These are phyloP conservation scores for Plasmodium billcollinsi DNA, from an alignment of 169 alveolate genomes.

Conservation along the genomic window DNA sequence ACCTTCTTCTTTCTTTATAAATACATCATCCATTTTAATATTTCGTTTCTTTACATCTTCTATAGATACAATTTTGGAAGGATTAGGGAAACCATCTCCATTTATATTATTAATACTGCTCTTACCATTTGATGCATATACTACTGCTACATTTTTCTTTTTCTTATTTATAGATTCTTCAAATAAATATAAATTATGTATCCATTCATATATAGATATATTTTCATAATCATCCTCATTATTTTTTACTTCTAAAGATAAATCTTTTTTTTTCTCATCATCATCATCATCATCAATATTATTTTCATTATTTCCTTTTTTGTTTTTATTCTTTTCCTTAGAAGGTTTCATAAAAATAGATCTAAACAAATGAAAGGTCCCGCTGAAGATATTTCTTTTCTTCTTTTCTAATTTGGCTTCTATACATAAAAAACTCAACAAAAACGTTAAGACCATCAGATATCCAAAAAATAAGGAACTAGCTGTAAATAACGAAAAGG, in stretches of 20 bases:
- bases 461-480: slow-evolving; percentile 86
- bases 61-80: not conserved
- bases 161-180: slow-evolving; percentile 75
- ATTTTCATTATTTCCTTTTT: not conserved
- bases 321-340: not conserved
- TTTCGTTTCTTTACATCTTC: not conserved
- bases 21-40: not conserved
- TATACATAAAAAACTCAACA: slow-evolving; percentile 84
- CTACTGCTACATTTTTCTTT: slow-evolving; percentile 17
- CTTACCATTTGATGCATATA: slow-evolving; percentile 13
- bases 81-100: not conserved
- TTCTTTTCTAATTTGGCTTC: slow-evolving; percentile 84
- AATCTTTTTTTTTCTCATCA: not conserved
- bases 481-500: slow-evolving; percentile 85
- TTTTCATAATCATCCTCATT: slow-evolving; percentile 45
- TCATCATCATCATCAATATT: not conserved
- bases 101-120: not conserved
- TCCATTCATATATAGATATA: slow-evolving; percentile 69
- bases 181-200: slow-evolving; percentile 57
- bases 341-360: not conserved
- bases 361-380: slow-evolving; percentile 5
- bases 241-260: slow-evolving; percentile 14
- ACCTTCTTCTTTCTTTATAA: not conserved
- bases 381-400: slow-evolving; percentile 41
- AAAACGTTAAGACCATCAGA: slow-evolving; percentile 84